Conservation (phyloP, 2,329 filamentous ascomycete species). For the Aspergillus quadrilineatus region DNA sequence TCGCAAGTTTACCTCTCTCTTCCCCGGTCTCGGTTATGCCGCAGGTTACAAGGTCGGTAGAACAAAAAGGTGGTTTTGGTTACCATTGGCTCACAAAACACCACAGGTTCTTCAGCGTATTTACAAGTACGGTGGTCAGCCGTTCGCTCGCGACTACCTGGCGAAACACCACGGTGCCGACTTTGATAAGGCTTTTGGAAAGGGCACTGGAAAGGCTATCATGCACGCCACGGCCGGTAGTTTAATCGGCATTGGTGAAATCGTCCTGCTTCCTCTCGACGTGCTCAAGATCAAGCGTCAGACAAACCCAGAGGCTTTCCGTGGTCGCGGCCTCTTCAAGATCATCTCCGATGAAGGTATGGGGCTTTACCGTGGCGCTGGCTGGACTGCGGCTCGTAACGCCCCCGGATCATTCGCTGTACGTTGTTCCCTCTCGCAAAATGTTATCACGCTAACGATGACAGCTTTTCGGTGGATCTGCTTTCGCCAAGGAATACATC, state of each 20-base stretch:
- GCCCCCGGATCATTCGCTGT: slow-evolving; percentile 95
- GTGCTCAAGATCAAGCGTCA: slow-evolving; percentile 99
- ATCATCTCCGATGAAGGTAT: slow-evolving; percentile 95
- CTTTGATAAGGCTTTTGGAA: slow-evolving; percentile 89
- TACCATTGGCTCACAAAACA: slow-evolving; percentile 19
- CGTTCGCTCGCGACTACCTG: slow-evolving; percentile 88
- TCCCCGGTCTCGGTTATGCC: slow-evolving; percentile 94
- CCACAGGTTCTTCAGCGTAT: slow-evolving; percentile 77
- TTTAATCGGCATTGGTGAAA: slow-evolving; percentile 95
- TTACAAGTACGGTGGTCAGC: slow-evolving; percentile 99
- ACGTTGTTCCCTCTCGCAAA: slow-evolving; percentile 42
- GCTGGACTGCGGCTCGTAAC: slow-evolving; percentile 96
- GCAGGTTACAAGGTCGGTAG: slow-evolving; percentile 83
- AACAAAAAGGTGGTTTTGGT: not conserved
- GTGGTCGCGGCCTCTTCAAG: slow-evolving; percentile 82
- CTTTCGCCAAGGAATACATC: slow-evolving; percentile 95
- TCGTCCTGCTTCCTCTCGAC: slow-evolving; percentile 89
- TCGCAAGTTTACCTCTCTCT: slow-evolving; percentile 88
- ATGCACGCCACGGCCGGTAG: slow-evolving; percentile 96
- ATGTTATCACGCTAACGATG: slow-evolving; percentile 9
- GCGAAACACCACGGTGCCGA: slow-evolving; percentile 72
- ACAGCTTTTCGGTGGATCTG: slow-evolving; percentile 92
- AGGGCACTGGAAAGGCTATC: slow-evolving; percentile 96
- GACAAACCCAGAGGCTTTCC: slow-evolving; percentile 97
- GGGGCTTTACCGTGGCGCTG: slow-evolving; percentile 91